These are phyloP conservation scores for Oldenlandia corymbosa DNA, from an alignment of 257 asterid genomes.

Conservation along the genomic window DNA sequence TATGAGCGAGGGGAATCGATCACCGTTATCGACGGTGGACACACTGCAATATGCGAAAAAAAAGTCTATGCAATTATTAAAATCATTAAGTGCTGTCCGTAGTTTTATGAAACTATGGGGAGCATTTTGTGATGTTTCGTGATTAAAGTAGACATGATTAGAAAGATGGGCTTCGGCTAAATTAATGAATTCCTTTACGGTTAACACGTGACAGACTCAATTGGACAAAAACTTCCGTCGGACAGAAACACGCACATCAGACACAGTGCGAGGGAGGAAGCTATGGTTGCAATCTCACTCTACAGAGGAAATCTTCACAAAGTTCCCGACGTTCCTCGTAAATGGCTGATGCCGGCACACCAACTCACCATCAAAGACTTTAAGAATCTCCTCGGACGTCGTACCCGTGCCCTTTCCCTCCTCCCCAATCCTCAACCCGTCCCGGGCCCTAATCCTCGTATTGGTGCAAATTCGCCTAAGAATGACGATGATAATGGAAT, in stretches of 20 bases:
- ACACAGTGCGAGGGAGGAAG: background rate
- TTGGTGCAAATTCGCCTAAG: background rate
- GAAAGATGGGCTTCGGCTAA: too few relatives aligned
- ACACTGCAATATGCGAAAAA: too few relatives aligned
- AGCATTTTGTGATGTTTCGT: too few relatives aligned
- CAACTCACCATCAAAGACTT: slow-evolving; percentile 55
- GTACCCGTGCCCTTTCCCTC: slow-evolving; percentile 60
- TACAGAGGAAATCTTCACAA: slow-evolving; percentile 91
- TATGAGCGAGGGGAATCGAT: too few relatives aligned
- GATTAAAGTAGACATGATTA: too few relatives aligned
- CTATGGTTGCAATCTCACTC: slow-evolving; percentile 77
- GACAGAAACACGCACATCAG: background rate
- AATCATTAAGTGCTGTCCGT: too few relatives aligned
- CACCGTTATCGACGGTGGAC: too few relatives aligned
- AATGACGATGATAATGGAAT: background rate
- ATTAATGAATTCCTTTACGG: too few relatives aligned
- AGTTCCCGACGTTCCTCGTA: slow-evolving; percentile 53
- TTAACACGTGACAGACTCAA: too few relatives aligned
- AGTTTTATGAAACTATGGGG: too few relatives aligned
- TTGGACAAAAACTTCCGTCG: background rate
- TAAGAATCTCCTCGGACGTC: slow-evolving; percentile 62
- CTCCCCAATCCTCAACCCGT: slow-evolving; percentile 48
- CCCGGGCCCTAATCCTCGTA: too few relatives aligned
- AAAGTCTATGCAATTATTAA: too few relatives aligned
- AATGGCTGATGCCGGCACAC: slow-evolving; percentile 66